These are phyloP conservation scores for Monosporascus sp. DNA, from an alignment of 2,329 filamentous ascomycete genomes.

Conservation along the genomic window DNA sequence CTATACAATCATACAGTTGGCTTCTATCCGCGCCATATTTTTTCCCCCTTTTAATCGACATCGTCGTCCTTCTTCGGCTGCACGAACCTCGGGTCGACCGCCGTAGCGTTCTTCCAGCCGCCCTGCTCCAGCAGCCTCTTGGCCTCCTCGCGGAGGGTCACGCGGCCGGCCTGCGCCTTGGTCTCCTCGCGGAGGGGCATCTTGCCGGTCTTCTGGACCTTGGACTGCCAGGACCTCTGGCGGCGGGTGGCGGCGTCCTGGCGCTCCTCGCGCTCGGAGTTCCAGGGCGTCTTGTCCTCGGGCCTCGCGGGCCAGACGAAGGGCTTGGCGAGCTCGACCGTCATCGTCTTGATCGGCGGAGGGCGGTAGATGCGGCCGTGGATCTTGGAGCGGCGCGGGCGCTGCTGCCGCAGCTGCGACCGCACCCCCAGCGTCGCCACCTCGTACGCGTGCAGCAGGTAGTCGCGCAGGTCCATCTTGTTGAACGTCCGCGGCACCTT, in stretches of 20 bases:
- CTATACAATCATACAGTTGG: neutral
- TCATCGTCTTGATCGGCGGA: conserved; percentile 83
- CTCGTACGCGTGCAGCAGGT: conserved; percentile 81
- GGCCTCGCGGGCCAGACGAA: conserved; percentile 82
- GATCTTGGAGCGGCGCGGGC: conserved; percentile 40
- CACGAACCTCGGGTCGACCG: conserved; percentile 44
- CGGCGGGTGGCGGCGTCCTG: conserved; percentile 38
- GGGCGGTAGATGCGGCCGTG: conserved; percentile 63
- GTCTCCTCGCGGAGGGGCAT: conserved; percentile 37
- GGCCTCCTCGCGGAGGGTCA: conserved; percentile 49
- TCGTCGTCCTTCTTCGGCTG: conserved; percentile 8
- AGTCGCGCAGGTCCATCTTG: conserved; percentile 95
- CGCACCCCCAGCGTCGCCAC: conserved; percentile 70
- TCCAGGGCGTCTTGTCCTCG: conserved; percentile 54
- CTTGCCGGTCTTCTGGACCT: conserved; percentile 24
- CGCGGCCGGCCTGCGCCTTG: conserved; percentile 35
- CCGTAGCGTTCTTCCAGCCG: conserved; percentile 51
- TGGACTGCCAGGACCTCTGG: conserved; percentile 30
- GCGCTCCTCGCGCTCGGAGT: conserved; percentile 52
- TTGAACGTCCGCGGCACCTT: conserved; percentile 86
- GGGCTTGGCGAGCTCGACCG: conserved; percentile 77
- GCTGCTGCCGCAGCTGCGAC: conserved; percentile 70
- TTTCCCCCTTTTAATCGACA: conserved; percentile 8
- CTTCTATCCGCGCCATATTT: conserved; percentile 4
- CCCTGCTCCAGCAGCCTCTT: conserved; percentile 55